Percentiles rank a stretch among this genome's conserved stretches.
These are phyloP conservation scores for Apophysomyces ossiformis DNA, from an alignment of 371 early-diverging fungal genomes.

Conservation along the genomic window DNA sequence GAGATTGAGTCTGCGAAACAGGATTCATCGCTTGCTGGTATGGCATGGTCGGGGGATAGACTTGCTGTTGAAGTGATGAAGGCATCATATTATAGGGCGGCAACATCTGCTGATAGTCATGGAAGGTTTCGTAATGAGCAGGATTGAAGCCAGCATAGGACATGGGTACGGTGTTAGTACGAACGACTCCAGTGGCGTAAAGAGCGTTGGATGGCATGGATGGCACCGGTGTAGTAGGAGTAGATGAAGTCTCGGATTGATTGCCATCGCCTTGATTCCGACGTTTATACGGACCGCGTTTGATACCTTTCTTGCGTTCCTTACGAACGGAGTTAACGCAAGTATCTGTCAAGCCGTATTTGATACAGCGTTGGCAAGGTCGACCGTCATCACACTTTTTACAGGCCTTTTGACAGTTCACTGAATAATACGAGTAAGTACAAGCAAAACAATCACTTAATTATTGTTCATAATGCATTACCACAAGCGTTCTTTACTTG, in stretches of 20 bases:
- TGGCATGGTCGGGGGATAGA: constrained; percentile 27
- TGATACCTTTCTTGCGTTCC: constrained; percentile 83
- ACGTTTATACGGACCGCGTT: constrained; percentile 84
- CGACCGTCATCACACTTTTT: constrained; percentile 91
- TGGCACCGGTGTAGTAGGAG: neutral
- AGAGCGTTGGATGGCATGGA: neutral
- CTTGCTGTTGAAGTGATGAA: constrained; percentile 4
- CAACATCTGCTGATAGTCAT: constrained; percentile 3
- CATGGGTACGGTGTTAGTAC: constrained; percentile 1
- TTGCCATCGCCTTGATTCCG: constrained; percentile 19
- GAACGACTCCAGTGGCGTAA: neutral
- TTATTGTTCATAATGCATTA: constrained; percentile 33
- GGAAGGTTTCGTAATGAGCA: constrained; percentile 9
- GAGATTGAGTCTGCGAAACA: constrained; percentile 31
- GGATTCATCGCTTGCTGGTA: constrained; percentile 49
- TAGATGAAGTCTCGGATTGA: neutral
- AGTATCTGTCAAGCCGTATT: constrained; percentile 70
- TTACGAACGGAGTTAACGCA: constrained; percentile 86
- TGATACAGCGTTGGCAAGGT: constrained; percentile 87
- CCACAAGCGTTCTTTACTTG: constrained; percentile 88
- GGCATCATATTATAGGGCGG: constrained; percentile 4
- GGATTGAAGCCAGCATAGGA: constrained; percentile 1
- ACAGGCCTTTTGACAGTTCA: constrained; percentile 91
- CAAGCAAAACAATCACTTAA: neutral
- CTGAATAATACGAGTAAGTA: constrained; percentile 26